Evolutionary conservation across 176 grass and related monocot genomes (phyloP).

Genomic region (Eleusine coracana): DNA sequence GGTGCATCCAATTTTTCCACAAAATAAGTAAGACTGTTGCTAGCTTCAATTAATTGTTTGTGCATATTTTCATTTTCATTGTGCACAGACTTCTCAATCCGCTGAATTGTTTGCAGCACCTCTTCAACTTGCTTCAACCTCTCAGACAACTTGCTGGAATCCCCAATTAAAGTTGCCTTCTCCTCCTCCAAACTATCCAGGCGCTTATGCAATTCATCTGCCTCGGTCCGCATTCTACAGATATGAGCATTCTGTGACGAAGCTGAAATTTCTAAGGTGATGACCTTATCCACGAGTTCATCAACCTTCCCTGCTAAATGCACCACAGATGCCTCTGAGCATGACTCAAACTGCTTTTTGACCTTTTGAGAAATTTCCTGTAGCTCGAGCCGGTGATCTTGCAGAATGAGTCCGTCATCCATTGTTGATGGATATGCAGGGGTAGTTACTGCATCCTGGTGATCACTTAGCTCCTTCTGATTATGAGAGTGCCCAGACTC

Average conservation of each 20-base stretch:
- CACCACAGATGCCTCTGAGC: constrained; percentile 51
- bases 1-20: constrained; percentile 46
- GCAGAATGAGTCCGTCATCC: constrained; percentile 11
- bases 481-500: constrained; percentile 42
- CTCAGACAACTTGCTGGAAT: constrained; percentile 50
- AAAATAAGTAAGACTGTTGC: constrained; percentile 41
- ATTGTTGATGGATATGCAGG: background rate
- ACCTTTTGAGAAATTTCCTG: constrained; percentile 56
- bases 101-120: constrained; percentile 48
- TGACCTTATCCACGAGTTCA: constrained; percentile 58
- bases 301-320: constrained; percentile 66
- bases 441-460: constrained; percentile 15
- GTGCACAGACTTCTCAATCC: constrained; percentile 46
- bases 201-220: constrained; percentile 56
- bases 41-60: constrained; percentile 49
- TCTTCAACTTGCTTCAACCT: constrained; percentile 61
- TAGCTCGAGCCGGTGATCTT: constrained; percentile 43
- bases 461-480: constrained; percentile 36
- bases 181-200: constrained; percentile 57
- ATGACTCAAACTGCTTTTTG: constrained; percentile 48
- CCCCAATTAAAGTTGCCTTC: constrained; percentile 31
- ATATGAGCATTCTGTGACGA: constrained; percentile 61
- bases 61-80: constrained; percentile 44
- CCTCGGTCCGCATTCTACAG: constrained; percentile 56
- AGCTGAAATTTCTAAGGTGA: constrained; percentile 56